phyloP scores from a whole-genome alignment of 768 basidiomycete species.

The Pholiota conissans region DNA sequence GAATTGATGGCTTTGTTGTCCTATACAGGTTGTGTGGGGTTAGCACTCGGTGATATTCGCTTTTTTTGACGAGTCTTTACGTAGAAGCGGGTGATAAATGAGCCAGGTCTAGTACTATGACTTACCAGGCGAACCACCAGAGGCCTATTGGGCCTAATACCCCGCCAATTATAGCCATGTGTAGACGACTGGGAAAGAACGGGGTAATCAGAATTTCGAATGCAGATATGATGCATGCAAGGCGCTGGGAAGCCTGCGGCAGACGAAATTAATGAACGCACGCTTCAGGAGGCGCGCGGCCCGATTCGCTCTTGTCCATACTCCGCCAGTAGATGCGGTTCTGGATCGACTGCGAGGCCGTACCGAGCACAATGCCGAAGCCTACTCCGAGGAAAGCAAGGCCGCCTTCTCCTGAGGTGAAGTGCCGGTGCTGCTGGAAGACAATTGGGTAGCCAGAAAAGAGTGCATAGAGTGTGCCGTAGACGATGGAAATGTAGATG shows the following conservation, averaged over 20 bases:
- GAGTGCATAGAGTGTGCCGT: slow-evolving; percentile 63
- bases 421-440: slow-evolving; percentile 52
- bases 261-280: slow-evolving; percentile 28
- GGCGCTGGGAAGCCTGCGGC: background rate
- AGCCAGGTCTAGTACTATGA: background rate
- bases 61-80: too few relatives aligned
- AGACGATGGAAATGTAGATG: slow-evolving; percentile 60
- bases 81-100: too few relatives aligned
- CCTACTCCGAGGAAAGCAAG: slow-evolving; percentile 69
- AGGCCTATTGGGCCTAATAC: slow-evolving; percentile 55
- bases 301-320: slow-evolving; percentile 46
- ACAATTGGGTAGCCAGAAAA: slow-evolving; percentile 65
- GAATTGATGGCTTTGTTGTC: slow-evolving; percentile 51
- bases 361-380: slow-evolving; percentile 52
- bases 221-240: background rate
- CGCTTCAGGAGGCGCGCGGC: slow-evolving; percentile 62
- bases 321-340: slow-evolving; percentile 52
- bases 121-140: slow-evolving; percentile 69
- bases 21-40: slow-evolving; percentile 25
- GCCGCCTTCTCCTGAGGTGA: slow-evolving; percentile 54
- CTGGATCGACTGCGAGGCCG: slow-evolving; percentile 51
- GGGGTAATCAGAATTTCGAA: background rate
- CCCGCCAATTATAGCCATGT: slow-evolving; percentile 55
- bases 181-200: slow-evolving; percentile 45
- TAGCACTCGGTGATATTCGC: too few relatives aligned